Base-by-base conservation (phyloP, 106 monocot species). In the Gastrodia elata region DNA sequence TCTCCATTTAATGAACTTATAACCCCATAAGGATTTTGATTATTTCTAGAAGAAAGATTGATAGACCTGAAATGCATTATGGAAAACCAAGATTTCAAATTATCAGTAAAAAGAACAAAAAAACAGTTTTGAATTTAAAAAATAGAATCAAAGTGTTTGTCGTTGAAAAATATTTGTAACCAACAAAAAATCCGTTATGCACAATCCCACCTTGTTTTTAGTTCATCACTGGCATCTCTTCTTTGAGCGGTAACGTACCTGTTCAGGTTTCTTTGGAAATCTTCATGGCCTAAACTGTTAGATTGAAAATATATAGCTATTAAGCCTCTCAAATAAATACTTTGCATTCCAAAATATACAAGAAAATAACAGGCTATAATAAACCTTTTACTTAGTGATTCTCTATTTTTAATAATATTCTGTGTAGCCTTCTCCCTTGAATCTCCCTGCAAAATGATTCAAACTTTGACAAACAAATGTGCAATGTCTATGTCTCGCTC, bases 21-120 rank as follows among this genome's bases (percentile, higher is more conserved):
- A 39, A 41, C 38, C 1, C 25, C 25, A 69, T 39, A 13, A 40
- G 5, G 25, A 40, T 40, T 25, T 39, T 15, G 39, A 24, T 22
- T 40, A 40, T 40, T 40, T 69, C 24, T 69, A n/a, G 69, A 38
- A 69, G 40, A 26, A 69, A 69, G 69, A 69, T 40, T 69, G 69
- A 69, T 40, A 40, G 69, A 69, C 39, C 69, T 69, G 69, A 32
- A n/a, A 40, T 11, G 2, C 69, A 68, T 13, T 39, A 25, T 69
- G 25, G 26, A 40, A 22, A 69, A 25, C 8, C 8, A 26, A 8
- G 8, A 24, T 69, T 38, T 22, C 25, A 38, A 24, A 40, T 39
- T 25, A 68, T 20, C 18, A 67, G 26, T 26, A 61, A 37, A 4
- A 67, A 67, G 38, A 68, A 9, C 39, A 40, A 39, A 39, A n/a